Conservation (phyloP, 2,329 filamentous ascomycete species). For the Domatiomyces globalis region DNA sequence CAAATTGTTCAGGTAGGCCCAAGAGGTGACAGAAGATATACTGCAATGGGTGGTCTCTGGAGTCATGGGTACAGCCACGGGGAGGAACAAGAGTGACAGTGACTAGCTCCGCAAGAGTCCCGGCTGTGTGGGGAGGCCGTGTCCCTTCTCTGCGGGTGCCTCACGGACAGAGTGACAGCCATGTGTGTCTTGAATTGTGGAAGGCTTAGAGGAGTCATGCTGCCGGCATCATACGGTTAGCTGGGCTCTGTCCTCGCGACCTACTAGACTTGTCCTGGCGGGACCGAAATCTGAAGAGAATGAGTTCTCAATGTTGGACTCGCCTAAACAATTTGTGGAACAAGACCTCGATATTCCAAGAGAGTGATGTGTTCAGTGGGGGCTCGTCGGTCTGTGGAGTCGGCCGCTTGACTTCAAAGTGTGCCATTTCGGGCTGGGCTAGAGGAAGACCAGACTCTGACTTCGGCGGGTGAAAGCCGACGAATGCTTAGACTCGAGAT, state of each 20-base stretch:
- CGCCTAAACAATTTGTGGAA: not conserved
- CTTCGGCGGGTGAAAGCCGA: not conserved
- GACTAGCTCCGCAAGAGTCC: not conserved
- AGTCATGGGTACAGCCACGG: not conserved
- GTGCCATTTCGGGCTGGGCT: not conserved
- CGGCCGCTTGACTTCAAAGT: not conserved
- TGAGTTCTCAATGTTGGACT: not conserved
- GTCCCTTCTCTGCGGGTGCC: not conserved
- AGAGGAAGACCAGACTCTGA: not conserved
- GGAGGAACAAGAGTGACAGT: not conserved
- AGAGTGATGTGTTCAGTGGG: not conserved
- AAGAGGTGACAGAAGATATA: not conserved
- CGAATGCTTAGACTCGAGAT: not conserved
- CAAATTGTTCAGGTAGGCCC: not conserved
- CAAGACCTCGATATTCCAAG: not conserved
- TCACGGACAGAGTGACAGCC: not conserved
- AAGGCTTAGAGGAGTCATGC: not conserved
- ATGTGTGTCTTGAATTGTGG: not conserved
- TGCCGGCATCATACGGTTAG: not conserved
- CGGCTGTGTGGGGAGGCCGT: not conserved
- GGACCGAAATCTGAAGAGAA: not conserved
- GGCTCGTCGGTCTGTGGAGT: not conserved
- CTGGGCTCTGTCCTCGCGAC: not conserved
- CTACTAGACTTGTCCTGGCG: not conserved
- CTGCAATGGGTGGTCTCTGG: not conserved